Evolutionary conservation across 345 rosid species (phyloP).

Genomic region (Pistacia vera): DNA sequence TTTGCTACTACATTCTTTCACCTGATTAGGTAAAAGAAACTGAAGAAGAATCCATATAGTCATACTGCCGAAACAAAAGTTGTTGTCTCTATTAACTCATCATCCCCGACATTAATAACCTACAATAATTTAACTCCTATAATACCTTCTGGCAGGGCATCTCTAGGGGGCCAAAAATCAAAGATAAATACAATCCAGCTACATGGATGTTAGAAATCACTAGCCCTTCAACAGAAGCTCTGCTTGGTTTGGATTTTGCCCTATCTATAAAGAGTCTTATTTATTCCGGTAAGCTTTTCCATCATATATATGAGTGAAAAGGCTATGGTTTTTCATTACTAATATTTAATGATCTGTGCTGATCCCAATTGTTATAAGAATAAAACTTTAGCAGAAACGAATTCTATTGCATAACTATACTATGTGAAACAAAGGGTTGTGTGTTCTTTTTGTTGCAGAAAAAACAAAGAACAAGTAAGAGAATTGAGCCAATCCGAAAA

Average conservation of each 20-base stretch:
- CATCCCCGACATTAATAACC: neutral
- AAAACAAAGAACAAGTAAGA: conserved; percentile 23
- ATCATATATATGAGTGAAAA: too few species aligned
- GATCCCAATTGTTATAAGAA: neutral
- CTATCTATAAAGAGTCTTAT: conserved; percentile 33
- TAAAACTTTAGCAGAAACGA: neutral
- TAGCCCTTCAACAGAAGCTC: conserved; percentile 29
- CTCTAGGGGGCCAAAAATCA: conserved; percentile 40
- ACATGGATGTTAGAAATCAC: conserved; percentile 60
- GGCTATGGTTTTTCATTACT: too few species aligned
- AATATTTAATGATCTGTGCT: too few species aligned
- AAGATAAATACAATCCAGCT: conserved; percentile 51
- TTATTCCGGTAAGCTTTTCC: conserved; percentile 27
- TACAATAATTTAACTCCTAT: neutral
- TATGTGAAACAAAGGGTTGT: neutral
- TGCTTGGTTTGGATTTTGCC: conserved; percentile 35
- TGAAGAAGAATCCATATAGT: too few species aligned
- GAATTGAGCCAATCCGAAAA: conserved; percentile 22
- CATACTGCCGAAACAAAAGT: too few species aligned
- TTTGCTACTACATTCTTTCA: neutral
- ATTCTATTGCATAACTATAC: neutral
- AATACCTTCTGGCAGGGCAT: conserved; percentile 24
- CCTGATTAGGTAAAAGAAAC: too few species aligned
- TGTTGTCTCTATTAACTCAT: too few species aligned
- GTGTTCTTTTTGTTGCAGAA: conserved; percentile 13